Percentiles rank a stretch among this genome's conserved stretches.
These are phyloP conservation scores for Ceraceosorus guamensis DNA, from an alignment of 1,284 basidiomycete species.

Conservation along the genomic window DNA sequence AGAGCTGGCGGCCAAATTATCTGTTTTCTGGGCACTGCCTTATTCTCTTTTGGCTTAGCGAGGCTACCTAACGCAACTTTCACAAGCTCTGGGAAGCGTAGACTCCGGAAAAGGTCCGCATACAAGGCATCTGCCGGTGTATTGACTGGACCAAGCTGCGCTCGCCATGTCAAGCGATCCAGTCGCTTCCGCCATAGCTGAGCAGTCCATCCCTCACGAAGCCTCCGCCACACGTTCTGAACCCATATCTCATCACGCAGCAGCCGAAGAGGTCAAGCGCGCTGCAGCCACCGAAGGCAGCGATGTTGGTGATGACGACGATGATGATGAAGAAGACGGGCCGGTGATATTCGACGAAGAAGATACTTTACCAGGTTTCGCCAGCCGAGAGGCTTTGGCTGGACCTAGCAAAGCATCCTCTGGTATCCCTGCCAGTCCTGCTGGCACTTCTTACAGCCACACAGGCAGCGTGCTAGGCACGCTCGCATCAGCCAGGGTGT, in stretches of 20 bases:
- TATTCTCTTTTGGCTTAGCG: too few species aligned
- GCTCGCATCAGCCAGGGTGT: constrained; percentile 1
- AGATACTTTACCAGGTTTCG: background rate
- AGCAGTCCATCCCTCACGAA: constrained; percentile 20
- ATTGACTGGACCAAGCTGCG: too few species aligned
- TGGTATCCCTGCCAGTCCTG: background rate
- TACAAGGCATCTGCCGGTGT: too few species aligned
- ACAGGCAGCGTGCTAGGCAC: constrained; percentile 11
- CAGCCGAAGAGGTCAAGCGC: background rate
- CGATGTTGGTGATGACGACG: constrained; percentile 15
- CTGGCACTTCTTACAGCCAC: background rate
- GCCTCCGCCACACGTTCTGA: constrained; percentile 1
- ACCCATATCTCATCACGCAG: constrained; percentile 10
- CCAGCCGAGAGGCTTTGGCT: background rate
- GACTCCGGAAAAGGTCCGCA: too few species aligned
- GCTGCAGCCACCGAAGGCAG: constrained; percentile 12
- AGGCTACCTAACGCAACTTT: too few species aligned
- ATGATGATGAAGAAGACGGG: constrained; percentile 29
- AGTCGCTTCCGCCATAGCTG: constrained; percentile 30
- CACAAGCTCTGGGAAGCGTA: too few species aligned
- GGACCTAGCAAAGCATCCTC: background rate
- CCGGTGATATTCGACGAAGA: constrained; percentile 26
- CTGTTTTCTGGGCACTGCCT: too few species aligned
- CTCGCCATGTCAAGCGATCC: constrained; percentile 27
- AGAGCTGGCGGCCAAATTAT: too few species aligned